phyloP scores from a whole-genome alignment of 2,329 filamentous ascomycete species.

The Aspergillus tubingensis region DNA sequence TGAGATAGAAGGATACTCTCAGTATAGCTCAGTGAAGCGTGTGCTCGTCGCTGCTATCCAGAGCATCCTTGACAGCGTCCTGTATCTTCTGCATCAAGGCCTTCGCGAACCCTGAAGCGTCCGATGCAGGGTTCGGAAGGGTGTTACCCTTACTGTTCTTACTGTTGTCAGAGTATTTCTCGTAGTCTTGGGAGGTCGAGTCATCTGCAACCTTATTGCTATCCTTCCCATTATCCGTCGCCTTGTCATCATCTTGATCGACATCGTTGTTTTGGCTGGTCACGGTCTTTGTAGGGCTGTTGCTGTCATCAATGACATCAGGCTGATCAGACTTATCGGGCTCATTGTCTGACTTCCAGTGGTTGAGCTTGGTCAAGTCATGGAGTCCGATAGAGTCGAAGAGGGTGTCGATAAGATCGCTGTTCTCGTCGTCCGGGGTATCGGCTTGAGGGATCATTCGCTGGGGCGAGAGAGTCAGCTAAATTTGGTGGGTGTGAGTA shows the following conservation, averaged over 20 bases:
- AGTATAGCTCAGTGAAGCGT: conserved; percentile 15
- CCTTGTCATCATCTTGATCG: neutral
- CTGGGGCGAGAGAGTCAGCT: conserved; percentile 15
- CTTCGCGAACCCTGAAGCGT: conserved; percentile 23
- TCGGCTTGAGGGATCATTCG: conserved; percentile 23
- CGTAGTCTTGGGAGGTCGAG: neutral
- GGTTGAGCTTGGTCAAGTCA: conserved; percentile 5
- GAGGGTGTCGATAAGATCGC: conserved; percentile 16
- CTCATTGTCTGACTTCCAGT: conserved; percentile 12
- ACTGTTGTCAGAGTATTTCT: neutral
- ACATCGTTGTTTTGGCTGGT: neutral
- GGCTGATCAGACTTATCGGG: neutral
- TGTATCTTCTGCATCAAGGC: conserved; percentile 21
- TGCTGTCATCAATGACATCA: conserved; percentile 10
- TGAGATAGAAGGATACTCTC: neutral
- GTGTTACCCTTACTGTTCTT: conserved; percentile 4
- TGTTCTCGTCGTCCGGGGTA: conserved; percentile 11
- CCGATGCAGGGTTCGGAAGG: conserved; percentile 9
- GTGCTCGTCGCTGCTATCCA: conserved; percentile 35
- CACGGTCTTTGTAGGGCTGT: neutral
- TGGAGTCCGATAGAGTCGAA: conserved; percentile 22
- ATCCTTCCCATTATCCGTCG: neutral
- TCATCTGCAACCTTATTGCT: no score
- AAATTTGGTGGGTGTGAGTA: neutral
- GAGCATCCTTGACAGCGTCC: conserved; percentile 20